phyloP scores from a whole-genome alignment of 2,329 filamentous ascomycete genomes.

The Pyrenophora teres region DNA sequence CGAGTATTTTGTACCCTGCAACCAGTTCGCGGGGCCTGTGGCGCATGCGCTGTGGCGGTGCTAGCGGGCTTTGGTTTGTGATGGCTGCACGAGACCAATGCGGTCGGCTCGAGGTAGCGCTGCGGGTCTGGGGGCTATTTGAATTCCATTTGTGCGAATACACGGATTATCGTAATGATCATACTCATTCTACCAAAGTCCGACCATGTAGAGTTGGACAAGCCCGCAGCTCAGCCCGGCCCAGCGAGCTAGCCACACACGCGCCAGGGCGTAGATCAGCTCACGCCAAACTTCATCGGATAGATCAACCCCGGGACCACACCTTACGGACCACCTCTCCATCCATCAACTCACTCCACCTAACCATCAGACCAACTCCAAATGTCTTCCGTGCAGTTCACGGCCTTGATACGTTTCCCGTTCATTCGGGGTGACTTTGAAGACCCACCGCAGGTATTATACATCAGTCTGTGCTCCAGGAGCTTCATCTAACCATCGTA shows the following conservation, averaged over 20 bases:
- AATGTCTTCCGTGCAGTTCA: constrained; percentile 55
- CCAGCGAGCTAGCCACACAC: background rate
- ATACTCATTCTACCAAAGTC: too few species aligned
- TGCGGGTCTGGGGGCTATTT: background rate
- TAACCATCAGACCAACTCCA: background rate
- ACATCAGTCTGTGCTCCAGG: background rate
- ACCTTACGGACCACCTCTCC: constrained; percentile 7
- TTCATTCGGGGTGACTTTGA: constrained; percentile 86
- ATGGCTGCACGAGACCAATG: background rate
- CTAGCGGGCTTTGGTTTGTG: constrained; percentile 2
- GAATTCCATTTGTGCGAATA: too few species aligned
- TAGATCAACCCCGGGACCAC: constrained; percentile 13
- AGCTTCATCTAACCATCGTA: constrained; percentile 13
- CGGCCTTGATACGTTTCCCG: constrained; percentile 86
- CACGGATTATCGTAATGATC: too few species aligned
- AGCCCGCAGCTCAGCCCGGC: background rate
- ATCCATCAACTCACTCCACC: constrained; percentile 3
- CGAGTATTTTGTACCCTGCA: constrained; percentile 28
- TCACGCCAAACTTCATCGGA: constrained; percentile 20
- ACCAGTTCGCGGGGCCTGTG: constrained; percentile 13
- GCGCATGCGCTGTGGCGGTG: constrained; percentile 9
- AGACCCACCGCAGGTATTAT: constrained; percentile 79
- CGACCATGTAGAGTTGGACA: too few species aligned
- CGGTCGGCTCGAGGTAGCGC: background rate
- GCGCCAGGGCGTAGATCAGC: constrained; percentile 8